Conservation (phyloP, 192 early-diverging fungal genomes). For the Coemansia sp. region DNA sequence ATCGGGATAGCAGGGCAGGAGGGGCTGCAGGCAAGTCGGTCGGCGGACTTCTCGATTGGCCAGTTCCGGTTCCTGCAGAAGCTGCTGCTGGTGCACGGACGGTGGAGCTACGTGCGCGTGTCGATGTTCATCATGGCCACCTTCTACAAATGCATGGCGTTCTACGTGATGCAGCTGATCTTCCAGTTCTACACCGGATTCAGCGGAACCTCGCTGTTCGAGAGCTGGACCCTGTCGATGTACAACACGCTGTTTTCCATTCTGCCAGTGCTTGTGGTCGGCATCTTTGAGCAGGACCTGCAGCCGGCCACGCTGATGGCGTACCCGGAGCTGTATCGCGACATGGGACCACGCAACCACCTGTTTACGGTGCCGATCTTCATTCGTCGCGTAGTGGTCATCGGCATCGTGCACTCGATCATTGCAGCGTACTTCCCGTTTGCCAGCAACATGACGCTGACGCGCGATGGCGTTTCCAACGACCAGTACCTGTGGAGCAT, state of each 20-base stretch:
- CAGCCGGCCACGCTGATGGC: conserved; percentile 62
- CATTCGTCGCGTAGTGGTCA: conserved; percentile 53
- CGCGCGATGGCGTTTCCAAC: conserved; percentile 39
- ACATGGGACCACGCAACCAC: conserved; percentile 53
- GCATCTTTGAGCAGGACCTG: conserved; percentile 83
- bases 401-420: conserved; percentile 55
- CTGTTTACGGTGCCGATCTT: conserved; percentile 51
- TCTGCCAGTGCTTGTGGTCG: conserved; percentile 75
- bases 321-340: conserved; percentile 73
- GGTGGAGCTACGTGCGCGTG: conserved; percentile 84
- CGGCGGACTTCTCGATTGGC: conserved; percentile 88
- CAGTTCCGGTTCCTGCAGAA: conserved; percentile 84
- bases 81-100: conserved; percentile 83
- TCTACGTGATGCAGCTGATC: conserved; percentile 72
- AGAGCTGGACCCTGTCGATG: conserved; percentile 76
- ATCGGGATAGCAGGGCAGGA: conserved; percentile 90
- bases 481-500: conserved; percentile 62
- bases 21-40: conserved; percentile 81
- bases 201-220: conserved; percentile 72
- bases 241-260: conserved; percentile 85
- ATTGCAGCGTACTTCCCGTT: conserved; percentile 44
- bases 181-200: conserved; percentile 79
- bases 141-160: conserved; percentile 85
- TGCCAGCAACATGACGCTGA: conserved; percentile 25
- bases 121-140: conserved; percentile 81